Evolutionary conservation across 2,329 filamentous ascomycete species (phyloP), one percentile per base, ranked within the genome.

Genomic region (Diaporthe capsici): DNA sequence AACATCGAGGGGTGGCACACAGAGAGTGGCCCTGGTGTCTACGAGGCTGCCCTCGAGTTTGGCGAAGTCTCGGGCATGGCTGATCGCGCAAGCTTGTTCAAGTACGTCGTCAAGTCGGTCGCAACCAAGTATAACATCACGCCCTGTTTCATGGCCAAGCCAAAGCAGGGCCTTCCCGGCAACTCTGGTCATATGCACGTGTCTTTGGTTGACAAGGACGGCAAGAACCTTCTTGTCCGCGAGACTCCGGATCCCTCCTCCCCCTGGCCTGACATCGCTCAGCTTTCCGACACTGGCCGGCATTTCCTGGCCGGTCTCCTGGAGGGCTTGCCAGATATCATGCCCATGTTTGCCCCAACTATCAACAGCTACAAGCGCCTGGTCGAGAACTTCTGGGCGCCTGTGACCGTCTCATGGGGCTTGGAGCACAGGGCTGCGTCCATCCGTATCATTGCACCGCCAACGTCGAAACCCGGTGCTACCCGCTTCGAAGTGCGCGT

Each of bases 351-450:
- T 17, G 97, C 96, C 0, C 97, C 97, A 0, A 99, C 95, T 1
- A 91, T 99, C 82, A 99, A 99, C 89, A 98, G 95, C 77, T 99
- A 99, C 89, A 99, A 99, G 86, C 93, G 97, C 4, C 90, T 99
- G 0, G 97, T 99, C 3, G 97, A 99, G 87, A 98, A 98, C 86
- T 98, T 98, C 86, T 99, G 97, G 97, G 97, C 97, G 0, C 97
- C 97, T 0, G 97, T 99, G 8, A 98, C 96, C 0, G 97, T 98
- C 0, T 98, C 95, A 0, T 99, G 97, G 97, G 97, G 97, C 0
- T 87, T 98, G 7, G 97, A 98, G 85, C 96, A 99, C 83, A 94
- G 97, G 77, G 96, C 95, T 7, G 96, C 97, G 0, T 97, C 94
- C 0, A 94, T 99, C 78, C 91, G 97, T 25, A 85, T 99, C 47